These are phyloP conservation scores for Lichtheimia ornata DNA, from an alignment of 371 early-diverging fungal genomes.

Conservation along the genomic window DNA sequence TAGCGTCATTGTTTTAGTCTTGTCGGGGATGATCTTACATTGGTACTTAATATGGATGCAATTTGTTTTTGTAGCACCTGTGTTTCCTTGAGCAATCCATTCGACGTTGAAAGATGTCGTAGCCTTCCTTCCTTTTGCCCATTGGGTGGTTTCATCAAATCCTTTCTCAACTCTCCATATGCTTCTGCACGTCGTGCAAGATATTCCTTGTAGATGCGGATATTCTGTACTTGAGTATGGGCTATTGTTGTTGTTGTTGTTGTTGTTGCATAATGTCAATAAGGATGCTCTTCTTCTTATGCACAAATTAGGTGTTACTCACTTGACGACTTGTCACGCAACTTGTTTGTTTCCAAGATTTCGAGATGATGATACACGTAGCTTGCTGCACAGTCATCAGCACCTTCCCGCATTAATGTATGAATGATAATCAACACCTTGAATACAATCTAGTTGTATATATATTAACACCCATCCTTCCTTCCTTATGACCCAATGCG, in stretches of 20 bases:
- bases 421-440: slow-evolving; percentile 88
- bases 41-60: slow-evolving; percentile 73
- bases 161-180: slow-evolving; percentile 73
- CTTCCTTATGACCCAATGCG: not conserved
- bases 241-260: not conserved
- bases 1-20: not conserved
- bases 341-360: slow-evolving; percentile 58
- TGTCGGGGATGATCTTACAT: slow-evolving; percentile 49
- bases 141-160: slow-evolving; percentile 61
- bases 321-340: slow-evolving; percentile 67
- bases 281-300: too few relatives aligned
- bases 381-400: slow-evolving; percentile 69
- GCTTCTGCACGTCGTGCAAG: slow-evolving; percentile 79
- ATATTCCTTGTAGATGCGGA: slow-evolving; percentile 81
- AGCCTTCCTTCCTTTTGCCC: slow-evolving; percentile 50
- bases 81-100: slow-evolving; percentile 78
- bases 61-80: slow-evolving; percentile 82
- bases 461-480: slow-evolving; percentile 23
- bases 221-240: slow-evolving; percentile 72
- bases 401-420: slow-evolving; percentile 81
- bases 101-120: slow-evolving; percentile 59
- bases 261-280: slow-evolving; percentile 20
- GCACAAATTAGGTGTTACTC: slow-evolving; percentile 7
- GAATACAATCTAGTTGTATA: slow-evolving; percentile 73
- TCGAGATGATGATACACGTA: slow-evolving; percentile 58